A percentile compares a stretch with the other conserved stretches of the same genome.
Conservation (phyloP, 192 early-diverging fungal species). For the Backusella liffmaniae region DNA sequence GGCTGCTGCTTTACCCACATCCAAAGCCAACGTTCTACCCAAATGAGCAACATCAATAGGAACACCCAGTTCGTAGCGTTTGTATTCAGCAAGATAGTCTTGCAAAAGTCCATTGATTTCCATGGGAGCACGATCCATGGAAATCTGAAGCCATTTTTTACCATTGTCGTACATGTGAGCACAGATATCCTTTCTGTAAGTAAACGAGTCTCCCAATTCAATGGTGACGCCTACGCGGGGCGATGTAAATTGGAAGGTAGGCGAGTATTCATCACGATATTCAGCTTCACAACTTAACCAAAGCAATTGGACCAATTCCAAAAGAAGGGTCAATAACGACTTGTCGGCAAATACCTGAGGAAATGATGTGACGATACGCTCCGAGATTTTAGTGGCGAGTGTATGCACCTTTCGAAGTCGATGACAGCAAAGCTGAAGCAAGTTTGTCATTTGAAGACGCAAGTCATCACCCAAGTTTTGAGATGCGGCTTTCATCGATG, state of each 20-base stretch:
- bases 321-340: conserved; percentile 60
- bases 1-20: conserved; percentile 46
- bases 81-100: conserved; percentile 64
- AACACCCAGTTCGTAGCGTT: conserved; percentile 50
- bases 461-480: conserved; percentile 49
- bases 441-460: conserved; percentile 53
- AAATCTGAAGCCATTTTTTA: conserved; percentile 66
- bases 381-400: conserved; percentile 58
- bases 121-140: conserved; percentile 63
- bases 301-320: conserved; percentile 80
- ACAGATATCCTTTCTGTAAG: conserved; percentile 69
- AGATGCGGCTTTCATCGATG: conserved; percentile 40
- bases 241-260: conserved; percentile 69
- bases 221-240: conserved; percentile 59
- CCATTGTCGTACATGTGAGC: conserved; percentile 58
- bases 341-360: conserved; percentile 83
- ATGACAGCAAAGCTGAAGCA: conserved; percentile 64
- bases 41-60: conserved; percentile 55
- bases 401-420: conserved; percentile 68
- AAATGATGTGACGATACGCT: conserved; percentile 56
- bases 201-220: conserved; percentile 69
- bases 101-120: conserved; percentile 71
- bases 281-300: conserved; percentile 79
- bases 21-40: conserved; percentile 69
- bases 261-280: conserved; percentile 72